Percentiles rank a stretch among this genome's conserved stretches.
Conservation (phyloP, 352 stramenopile genomes). For the Albugo laibachii region DNA sequence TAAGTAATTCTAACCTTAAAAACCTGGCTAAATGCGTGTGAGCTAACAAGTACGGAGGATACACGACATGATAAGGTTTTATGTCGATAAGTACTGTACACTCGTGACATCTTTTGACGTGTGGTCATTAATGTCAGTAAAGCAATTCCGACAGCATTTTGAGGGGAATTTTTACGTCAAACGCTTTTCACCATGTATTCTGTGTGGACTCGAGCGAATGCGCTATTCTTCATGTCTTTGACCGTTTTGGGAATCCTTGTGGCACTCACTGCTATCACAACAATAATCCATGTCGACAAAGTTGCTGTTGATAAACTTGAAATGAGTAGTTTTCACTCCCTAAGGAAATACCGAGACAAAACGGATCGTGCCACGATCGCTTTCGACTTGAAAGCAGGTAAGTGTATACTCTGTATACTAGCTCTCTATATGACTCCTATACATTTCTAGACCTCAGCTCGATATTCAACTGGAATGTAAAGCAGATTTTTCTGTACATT, state of each 20-base stretch:
- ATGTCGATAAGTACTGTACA: too few species aligned
- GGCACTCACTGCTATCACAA: slow-evolving; percentile 49
- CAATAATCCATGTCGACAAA: slow-evolving; percentile 31
- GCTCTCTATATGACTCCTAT: neutral
- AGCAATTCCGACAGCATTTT: too few species aligned
- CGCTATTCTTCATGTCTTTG: slow-evolving; percentile 65
- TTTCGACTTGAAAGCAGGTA: slow-evolving; percentile 63
- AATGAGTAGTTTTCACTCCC: slow-evolving; percentile 48
- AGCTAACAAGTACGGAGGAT: too few species aligned
- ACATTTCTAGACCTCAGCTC: slow-evolving; percentile 36
- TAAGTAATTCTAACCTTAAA: too few species aligned
- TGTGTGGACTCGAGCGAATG: slow-evolving; percentile 68
- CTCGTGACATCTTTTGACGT: too few species aligned
- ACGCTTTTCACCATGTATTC: slow-evolving; percentile 38
- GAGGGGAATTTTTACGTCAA: too few species aligned
- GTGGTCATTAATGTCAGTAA: too few species aligned
- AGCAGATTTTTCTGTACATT: slow-evolving; percentile 80
- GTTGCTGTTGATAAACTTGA: slow-evolving; percentile 39
- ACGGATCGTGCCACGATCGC: slow-evolving; percentile 61
- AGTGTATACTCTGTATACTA: neutral
- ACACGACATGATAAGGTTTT: too few species aligned
- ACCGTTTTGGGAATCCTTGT: slow-evolving; percentile 54
- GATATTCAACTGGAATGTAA: slow-evolving; percentile 83
- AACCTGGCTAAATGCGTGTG: too few species aligned
- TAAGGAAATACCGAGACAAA: slow-evolving; percentile 67